A percentile compares a stretch with the other conserved stretches of the same genome.
Conservation (phyloP, 1,139 yeast species). For the Debaryomyces psychrophilus region DNA sequence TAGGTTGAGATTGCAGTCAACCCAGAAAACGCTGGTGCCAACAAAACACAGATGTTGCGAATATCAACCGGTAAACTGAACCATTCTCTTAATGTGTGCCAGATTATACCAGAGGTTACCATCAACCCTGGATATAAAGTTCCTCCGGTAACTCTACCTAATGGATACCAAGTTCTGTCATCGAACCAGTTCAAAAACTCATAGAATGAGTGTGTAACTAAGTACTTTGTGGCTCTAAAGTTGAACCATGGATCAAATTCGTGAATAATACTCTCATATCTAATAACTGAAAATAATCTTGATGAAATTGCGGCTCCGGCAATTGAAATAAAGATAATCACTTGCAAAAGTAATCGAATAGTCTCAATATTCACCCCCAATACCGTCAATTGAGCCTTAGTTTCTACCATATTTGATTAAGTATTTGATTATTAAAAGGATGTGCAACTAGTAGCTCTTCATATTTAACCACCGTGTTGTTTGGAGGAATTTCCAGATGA, state of each 20-base stretch:
- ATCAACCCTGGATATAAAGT: slow-evolving; percentile 96
- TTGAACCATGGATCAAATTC: slow-evolving; percentile 99
- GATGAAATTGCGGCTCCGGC: slow-evolving; percentile 92
- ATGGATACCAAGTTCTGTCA: slow-evolving; percentile 98
- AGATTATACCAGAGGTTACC: slow-evolving; percentile 93
- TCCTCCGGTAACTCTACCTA: slow-evolving; percentile 99
- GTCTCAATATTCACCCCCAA: slow-evolving; percentile 44
- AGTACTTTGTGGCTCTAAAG: slow-evolving; percentile 89
- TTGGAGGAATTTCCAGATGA: slow-evolving; percentile 7
- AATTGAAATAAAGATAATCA: slow-evolving; percentile 66
- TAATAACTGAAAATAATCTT: slow-evolving; percentile 75
- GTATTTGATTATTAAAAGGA: slow-evolving; percentile 1
- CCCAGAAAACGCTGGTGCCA: slow-evolving; percentile 97
- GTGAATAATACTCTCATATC: slow-evolving; percentile 95
- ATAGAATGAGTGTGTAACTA: slow-evolving; percentile 81
- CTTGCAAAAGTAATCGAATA: slow-evolving; percentile 56
- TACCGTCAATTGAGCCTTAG: slow-evolving; percentile 27
- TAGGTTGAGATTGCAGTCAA: slow-evolving; percentile 93
- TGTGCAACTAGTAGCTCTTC: slow-evolving; percentile 1
- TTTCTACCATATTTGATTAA: slow-evolving; percentile 15
- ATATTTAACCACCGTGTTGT: slow-evolving; percentile 16
- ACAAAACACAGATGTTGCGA: slow-evolving; percentile 90
- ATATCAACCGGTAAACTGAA: slow-evolving; percentile 87
- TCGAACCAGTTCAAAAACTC: slow-evolving; percentile 98
- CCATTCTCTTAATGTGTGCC: slow-evolving; percentile 67